Conservation (phyloP, 2,329 filamentous ascomycete genomes). For the Epichloe coenophiala region DNA sequence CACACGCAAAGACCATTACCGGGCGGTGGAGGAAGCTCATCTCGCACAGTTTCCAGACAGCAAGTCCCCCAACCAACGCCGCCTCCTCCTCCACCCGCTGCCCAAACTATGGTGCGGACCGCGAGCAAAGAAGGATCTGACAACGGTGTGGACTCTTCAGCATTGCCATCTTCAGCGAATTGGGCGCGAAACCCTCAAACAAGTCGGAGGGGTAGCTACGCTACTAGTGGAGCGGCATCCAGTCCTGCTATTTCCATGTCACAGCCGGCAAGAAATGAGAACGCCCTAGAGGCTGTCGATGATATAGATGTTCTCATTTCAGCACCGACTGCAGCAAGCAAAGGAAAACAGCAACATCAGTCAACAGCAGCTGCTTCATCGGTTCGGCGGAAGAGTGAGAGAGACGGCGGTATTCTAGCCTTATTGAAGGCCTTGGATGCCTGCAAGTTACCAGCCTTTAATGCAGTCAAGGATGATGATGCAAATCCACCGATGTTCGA, state of each 20-base stretch:
- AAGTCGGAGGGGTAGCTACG: constrained; percentile 62
- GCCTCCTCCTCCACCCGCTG: constrained; percentile 27
- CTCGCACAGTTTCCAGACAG: constrained; percentile 40
- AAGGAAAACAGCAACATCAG: constrained; percentile 8
- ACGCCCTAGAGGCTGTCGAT: constrained; percentile 30
- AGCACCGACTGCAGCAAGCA: constrained; percentile 10
- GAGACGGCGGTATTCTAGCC: constrained; percentile 15
- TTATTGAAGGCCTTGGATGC: constrained; percentile 24
- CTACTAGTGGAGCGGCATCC: constrained; percentile 66
- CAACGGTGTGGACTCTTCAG: constrained; percentile 64
- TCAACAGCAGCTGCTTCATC: background rate
- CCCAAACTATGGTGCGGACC: constrained; percentile 59
- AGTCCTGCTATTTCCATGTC: constrained; percentile 63
- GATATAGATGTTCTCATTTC: constrained; percentile 15
- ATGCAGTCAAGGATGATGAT: constrained; percentile 10
- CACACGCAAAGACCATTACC: constrained; percentile 60
- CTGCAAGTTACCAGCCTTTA: constrained; percentile 19
- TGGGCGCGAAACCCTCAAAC: constrained; percentile 67
- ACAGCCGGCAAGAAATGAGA: constrained; percentile 39
- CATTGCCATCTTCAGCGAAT: constrained; percentile 83
- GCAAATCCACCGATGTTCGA: constrained; percentile 65
- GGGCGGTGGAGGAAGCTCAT: constrained; percentile 35
- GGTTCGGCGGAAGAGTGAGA: constrained; percentile 6
- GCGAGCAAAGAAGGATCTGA: constrained; percentile 67
- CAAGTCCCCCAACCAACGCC: constrained; percentile 25